Base-by-base conservation (phyloP, 2,329 filamentous ascomycete genomes). In the Pestalotiopsis sp. region DNA sequence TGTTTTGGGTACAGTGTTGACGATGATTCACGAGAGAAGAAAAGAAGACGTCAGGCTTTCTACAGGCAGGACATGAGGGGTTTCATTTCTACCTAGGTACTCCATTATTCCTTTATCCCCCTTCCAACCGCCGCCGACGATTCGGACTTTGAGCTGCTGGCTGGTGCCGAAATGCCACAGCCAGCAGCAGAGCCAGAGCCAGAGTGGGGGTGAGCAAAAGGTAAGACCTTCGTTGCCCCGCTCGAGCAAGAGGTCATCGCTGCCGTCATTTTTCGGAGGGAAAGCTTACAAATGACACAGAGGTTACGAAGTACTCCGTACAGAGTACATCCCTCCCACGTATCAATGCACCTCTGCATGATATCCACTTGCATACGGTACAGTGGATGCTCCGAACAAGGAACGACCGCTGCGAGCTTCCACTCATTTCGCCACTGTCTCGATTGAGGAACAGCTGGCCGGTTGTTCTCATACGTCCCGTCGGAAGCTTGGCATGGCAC, bases 1-100 rank as follows among this genome's bases (percentile, higher is more conserved):
- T 69, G 71, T 71, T 68, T 72, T 63, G 67, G 69, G 5, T 65
- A 27, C 59, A 58, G 62, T 25, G 13, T 69, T 25, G 12, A 57
- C 49, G 45, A 65, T 27, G 36, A 36, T 60, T 66, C 31, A 60
- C 23, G 25, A 65, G 14, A 17, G 20, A 49, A 39, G 64, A 60
- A 20, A 59, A 49, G 52, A 57, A 62, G 59, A 65, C 52, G 38
- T 59, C 36, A 66, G 20, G 38, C 38, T 25, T 64, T 14, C 63
- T 55, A 39, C 17, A 23, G n/a, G 31, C 41, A 57, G 49, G 59
- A 49, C 41, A 57, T 36, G 49, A 60, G 64, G 64, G 64, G 64
- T 57, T 64, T 65, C 62, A 52, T 62, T 62, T 41, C 59, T 45
- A 31, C 61, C 49, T 64, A 64, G 31, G 61, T 49, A 64, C 25